Conservation (phyloP, 2,329 filamentous ascomycete genomes). For the Fusarium temperatum region DNA sequence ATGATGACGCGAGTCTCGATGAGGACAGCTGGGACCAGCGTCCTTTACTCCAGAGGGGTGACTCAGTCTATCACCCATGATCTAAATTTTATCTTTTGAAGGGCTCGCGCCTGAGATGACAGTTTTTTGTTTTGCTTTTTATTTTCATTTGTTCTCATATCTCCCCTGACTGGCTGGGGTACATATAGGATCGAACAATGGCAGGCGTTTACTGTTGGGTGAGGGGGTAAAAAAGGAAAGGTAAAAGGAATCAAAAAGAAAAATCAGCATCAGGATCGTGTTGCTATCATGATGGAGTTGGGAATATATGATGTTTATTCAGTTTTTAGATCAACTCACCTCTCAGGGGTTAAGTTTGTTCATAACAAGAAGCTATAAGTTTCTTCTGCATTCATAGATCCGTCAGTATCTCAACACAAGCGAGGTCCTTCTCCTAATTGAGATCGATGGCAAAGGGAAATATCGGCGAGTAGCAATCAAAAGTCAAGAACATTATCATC, state of each 20-base stretch:
- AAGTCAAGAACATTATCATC: not conserved
- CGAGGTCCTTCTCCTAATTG: not conserved
- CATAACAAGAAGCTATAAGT: not conserved
- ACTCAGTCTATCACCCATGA: slow-evolving; percentile 41
- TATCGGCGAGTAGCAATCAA: not conserved
- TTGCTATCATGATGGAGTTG: slow-evolving; percentile 12
- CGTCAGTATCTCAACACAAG: not conserved
- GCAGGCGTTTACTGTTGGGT: slow-evolving; percentile 27
- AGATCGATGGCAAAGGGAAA: not conserved
- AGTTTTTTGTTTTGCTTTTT: slow-evolving; percentile 32
- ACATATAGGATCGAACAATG: slow-evolving; percentile 16
- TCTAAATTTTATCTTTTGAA: not conserved
- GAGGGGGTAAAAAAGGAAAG: not conserved
- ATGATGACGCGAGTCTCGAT: slow-evolving; percentile 37
- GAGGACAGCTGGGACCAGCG: slow-evolving; percentile 52
- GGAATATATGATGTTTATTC: not conserved
- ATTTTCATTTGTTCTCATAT: slow-evolving; percentile 14
- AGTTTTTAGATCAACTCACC: not conserved
- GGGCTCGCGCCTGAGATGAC: not conserved
- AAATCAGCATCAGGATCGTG: slow-evolving; percentile 4
- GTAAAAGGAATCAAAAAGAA: slow-evolving; percentile 12
- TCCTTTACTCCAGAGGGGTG: slow-evolving; percentile 48
- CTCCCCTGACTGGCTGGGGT: slow-evolving; percentile 8
- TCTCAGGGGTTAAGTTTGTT: not conserved
- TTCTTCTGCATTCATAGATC: not conserved